Percentiles rank a stretch among this genome's conserved stretches.
These are phyloP conservation scores for Fusarium acutatum DNA, from an alignment of 2,329 filamentous ascomycete genomes.

Conservation along the genomic window DNA sequence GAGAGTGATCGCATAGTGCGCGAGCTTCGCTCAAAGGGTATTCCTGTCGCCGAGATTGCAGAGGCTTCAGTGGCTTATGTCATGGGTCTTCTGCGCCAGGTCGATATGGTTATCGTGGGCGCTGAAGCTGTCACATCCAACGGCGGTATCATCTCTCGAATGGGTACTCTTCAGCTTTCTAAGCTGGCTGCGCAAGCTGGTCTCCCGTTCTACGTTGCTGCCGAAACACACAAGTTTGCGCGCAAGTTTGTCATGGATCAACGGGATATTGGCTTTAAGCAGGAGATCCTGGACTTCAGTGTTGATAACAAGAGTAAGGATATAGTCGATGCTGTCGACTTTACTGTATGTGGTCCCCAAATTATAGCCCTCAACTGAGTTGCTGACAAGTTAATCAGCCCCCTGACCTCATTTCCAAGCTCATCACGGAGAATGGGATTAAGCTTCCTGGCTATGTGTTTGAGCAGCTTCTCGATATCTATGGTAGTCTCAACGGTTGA, in stretches of 20 bases:
- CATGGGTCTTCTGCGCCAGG: conserved; percentile 62
- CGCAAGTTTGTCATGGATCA: conserved; percentile 85
- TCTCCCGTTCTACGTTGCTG: conserved; percentile 88
- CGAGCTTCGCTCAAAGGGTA: conserved; percentile 74
- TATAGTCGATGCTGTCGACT: conserved; percentile 70
- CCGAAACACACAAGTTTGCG: conserved; percentile 97
- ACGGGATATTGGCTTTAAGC: conserved; percentile 80
- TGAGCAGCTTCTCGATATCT: conserved; percentile 74
- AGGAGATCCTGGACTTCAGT: conserved; percentile 79
- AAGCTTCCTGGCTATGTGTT: conserved; percentile 75
- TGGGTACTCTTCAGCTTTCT: conserved; percentile 88
- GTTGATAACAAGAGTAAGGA: conserved; percentile 58
- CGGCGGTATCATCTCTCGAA: conserved; percentile 87
- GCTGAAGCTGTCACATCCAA: conserved; percentile 93
- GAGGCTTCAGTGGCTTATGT: conserved; percentile 78
- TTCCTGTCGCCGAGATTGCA: conserved; percentile 76
- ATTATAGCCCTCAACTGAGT: too few relatives aligned
- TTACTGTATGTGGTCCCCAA: conserved; percentile 63
- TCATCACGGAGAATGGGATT: conserved; percentile 80
- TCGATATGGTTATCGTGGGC: conserved; percentile 73
- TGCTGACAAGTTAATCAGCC: conserved; percentile 54
- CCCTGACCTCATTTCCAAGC: conserved; percentile 73
- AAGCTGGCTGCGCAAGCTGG: conserved; percentile 74
- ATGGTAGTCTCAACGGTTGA: conserved; percentile 54
- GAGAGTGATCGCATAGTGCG: conserved; percentile 78